phyloP scores from a whole-genome alignment of 140 eudicot genomes.

The Bidens hawaiensis region DNA sequence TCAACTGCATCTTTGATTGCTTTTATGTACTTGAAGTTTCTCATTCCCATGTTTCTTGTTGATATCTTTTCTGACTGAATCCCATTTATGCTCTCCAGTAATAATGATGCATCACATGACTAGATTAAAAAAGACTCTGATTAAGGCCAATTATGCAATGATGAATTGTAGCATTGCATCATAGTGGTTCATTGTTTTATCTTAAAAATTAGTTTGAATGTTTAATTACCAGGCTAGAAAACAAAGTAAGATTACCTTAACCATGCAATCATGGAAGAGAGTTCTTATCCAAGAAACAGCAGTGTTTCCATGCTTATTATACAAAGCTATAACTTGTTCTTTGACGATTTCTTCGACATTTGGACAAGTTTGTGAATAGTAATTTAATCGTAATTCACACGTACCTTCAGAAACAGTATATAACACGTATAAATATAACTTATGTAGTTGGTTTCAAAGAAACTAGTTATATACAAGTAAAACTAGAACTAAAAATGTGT shows the following conservation, averaged over 20 bases:
- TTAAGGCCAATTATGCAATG: neutral
- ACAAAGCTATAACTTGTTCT: constrained; percentile 50
- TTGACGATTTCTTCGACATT: constrained; percentile 63
- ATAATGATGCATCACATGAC: constrained; percentile 90
- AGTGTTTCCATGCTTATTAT: constrained; percentile 69
- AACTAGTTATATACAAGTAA: neutral
- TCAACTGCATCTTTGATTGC: constrained; percentile 74
- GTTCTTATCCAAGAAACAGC: constrained; percentile 86
- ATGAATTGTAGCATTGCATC: no score
- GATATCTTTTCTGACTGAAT: constrained; percentile 59
- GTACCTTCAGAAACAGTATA: constrained; percentile 23
- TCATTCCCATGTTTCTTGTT: constrained; percentile 63
- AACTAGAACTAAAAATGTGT: neutral
- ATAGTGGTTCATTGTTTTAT: neutral
- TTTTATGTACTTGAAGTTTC: constrained; percentile 78
- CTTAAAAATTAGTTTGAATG: neutral
- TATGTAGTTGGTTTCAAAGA: neutral
- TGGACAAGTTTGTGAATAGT: constrained; percentile 70
- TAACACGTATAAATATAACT: neutral
- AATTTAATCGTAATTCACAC: constrained; percentile 47
- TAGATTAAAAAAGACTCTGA: neutral
- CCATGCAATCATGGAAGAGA: constrained; percentile 77
- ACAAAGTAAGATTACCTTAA: constrained; percentile 41
- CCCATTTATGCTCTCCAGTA: constrained; percentile 54
- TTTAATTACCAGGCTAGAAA: neutral